Conservation (phyloP, 2,329 filamentous ascomycete genomes). For the Curvularia eragrostidis region DNA sequence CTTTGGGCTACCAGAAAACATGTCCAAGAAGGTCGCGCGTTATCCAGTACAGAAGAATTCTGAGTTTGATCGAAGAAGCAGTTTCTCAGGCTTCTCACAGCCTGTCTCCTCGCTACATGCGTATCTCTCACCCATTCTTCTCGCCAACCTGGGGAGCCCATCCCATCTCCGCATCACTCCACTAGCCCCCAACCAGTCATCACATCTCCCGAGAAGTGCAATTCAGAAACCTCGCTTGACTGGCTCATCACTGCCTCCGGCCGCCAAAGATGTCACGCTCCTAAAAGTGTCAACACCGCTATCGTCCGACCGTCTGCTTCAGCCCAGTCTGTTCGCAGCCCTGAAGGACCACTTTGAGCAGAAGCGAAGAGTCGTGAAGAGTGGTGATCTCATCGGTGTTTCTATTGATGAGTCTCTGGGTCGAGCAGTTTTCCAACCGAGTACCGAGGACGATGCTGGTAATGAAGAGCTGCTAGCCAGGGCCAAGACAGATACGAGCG, state of each 20-base stretch:
- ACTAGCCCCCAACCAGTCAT: conserved; percentile 61
- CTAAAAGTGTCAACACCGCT: conserved; percentile 88
- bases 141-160: conserved; percentile 83
- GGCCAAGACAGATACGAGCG: conserved; percentile 46
- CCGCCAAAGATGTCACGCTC: conserved; percentile 80
- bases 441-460: conserved; percentile 72
- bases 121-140: conserved; percentile 83
- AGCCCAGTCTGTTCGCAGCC: conserved; percentile 84
- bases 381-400: conserved; percentile 86
- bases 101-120: conserved; percentile 50
- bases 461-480: conserved; percentile 61
- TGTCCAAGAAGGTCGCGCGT: conserved; percentile 61
- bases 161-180: conserved; percentile 80
- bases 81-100: conserved; percentile 52
- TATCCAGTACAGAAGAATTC: conserved; percentile 60
- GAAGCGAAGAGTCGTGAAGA: conserved; percentile 80
- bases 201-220: conserved; percentile 39
- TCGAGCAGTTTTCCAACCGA: conserved; percentile 76
- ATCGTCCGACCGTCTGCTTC: conserved; percentile 82
- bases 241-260: conserved; percentile 61
- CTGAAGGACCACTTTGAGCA: conserved; percentile 88
- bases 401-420: conserved; percentile 87
- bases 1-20: conserved; percentile 82
- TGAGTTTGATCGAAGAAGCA: conserved; percentile 54
- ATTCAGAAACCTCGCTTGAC: conserved; percentile 55